These are phyloP conservation scores for Leishmania mexicana DNA, from an alignment of 208 protist species.

Conservation along the genomic window DNA sequence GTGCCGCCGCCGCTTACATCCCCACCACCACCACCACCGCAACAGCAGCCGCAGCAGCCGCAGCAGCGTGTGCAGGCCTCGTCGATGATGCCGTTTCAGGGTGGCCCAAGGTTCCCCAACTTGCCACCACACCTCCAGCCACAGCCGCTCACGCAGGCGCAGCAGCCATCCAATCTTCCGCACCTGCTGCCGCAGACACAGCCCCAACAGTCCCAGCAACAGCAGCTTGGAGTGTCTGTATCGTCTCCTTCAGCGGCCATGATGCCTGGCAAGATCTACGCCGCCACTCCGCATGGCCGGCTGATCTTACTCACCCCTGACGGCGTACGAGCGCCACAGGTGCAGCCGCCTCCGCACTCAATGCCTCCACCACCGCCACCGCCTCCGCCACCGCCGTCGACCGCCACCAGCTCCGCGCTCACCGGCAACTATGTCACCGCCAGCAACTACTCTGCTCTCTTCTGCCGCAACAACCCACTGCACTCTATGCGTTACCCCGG, in stretches of 20 bases:
- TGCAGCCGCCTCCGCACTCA: neutral
- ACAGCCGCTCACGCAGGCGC: neutral
- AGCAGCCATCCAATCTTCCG: neutral
- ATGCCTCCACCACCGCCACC: slow-evolving; percentile 4
- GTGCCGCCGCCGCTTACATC: neutral
- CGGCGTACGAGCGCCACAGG: neutral
- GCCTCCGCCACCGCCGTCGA: slow-evolving; percentile 7
- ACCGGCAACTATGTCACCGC: slow-evolving; percentile 10
- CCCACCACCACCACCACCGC: neutral
- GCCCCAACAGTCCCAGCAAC: neutral
- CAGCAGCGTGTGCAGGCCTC: neutral
- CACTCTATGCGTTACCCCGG: slow-evolving; percentile 11
- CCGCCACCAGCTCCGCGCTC: neutral
- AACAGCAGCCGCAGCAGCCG: neutral
- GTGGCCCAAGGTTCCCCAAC: slow-evolving; percentile 5
- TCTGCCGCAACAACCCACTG: slow-evolving; percentile 20
- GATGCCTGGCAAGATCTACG: slow-evolving; percentile 3
- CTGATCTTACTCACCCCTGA: slow-evolving; percentile 6
- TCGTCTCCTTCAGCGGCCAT: neutral
- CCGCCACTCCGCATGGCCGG: slow-evolving; percentile 7
- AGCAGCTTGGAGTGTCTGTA: neutral
- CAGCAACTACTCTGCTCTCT: slow-evolving; percentile 14
- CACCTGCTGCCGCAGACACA: neutral
- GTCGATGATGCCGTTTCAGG: neutral
- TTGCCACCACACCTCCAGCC: slow-evolving; percentile 13